Conservation (phyloP, 495 filamentous ascomycete species). For the Penicillium lividum region DNA sequence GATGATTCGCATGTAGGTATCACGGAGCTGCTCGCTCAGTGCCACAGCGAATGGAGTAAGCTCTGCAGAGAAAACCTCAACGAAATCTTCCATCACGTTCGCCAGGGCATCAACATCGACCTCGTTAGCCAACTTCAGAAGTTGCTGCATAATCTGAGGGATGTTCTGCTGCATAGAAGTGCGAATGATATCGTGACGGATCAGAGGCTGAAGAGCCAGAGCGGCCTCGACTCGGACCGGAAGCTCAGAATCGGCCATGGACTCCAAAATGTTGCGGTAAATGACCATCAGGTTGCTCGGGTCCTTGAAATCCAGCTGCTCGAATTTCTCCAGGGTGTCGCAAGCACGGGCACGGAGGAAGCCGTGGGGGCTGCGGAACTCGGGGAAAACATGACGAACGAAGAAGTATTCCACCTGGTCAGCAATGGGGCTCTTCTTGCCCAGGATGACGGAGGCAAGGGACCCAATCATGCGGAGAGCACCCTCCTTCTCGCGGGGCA, state of each 20-base stretch:
- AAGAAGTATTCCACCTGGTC: conserved; percentile 99
- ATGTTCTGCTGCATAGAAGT: conserved; percentile 96
- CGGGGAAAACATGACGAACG: conserved; percentile 95
- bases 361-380: conserved; percentile 90
- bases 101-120: conserved; percentile 91
- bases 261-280: conserved; percentile 95
- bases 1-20: conserved; percentile 94
- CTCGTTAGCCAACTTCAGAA: conserved; percentile 94
- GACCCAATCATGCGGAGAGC: conserved; percentile 97
- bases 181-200: conserved; percentile 91
- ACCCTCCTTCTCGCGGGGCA: conserved; percentile 92
- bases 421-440: conserved; percentile 96
- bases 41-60: conserved; percentile 98
- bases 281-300: conserved; percentile 90
- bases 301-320: conserved; percentile 94
- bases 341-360: conserved; percentile 94
- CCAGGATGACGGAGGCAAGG: conserved; percentile 86
- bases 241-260: conserved; percentile 88
- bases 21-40: conserved; percentile 90
- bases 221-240: conserved; percentile 95
- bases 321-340: conserved; percentile 96
- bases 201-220: conserved; percentile 90
- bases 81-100: conserved; percentile 99
- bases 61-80: conserved; percentile 94
- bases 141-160: conserved; percentile 99